Evolutionary conservation across 2,329 filamentous ascomycete species (phyloP).

Genomic region (Aspergillus neoniger): DNA sequence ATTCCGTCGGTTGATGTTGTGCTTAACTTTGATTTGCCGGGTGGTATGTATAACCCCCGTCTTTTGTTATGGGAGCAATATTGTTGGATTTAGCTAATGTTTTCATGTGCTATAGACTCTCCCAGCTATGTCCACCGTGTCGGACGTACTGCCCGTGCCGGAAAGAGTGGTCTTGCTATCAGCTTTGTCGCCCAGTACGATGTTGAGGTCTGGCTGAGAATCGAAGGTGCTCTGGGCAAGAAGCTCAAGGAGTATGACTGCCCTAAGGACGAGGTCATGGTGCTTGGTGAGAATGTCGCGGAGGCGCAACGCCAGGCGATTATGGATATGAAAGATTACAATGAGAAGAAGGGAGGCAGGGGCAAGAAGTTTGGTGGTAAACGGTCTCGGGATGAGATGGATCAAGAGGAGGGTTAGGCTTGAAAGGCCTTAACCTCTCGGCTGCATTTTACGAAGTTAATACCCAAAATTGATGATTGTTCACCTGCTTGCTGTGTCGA

Average conservation of each 20-base stretch:
- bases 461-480: conserved; percentile 5
- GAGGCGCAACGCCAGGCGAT: conserved; percentile 81
- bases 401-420: conserved; percentile 68
- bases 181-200: conserved; percentile 87
- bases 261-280: conserved; percentile 81
- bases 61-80: not conserved
- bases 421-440: not conserved
- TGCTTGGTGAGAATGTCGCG: conserved; percentile 73
- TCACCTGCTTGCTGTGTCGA: not conserved
- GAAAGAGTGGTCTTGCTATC: conserved; percentile 79
- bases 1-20: conserved; percentile 90
- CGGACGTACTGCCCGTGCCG: conserved; percentile 82
- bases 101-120: conserved; percentile 26
- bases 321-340: conserved; percentile 76
- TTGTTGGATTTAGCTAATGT: not conserved
- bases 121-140: conserved; percentile 93
- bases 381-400: conserved; percentile 66
- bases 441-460: conserved; percentile 1
- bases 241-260: conserved; percentile 69
- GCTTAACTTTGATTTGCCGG: conserved; percentile 80
- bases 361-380: conserved; percentile 56
- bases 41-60: conserved; percentile 54
- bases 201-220: conserved; percentile 74
- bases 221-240: conserved; percentile 79
- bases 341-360: conserved; percentile 64